Percentiles rank a stretch among this genome's conserved stretches.
Conservation (phyloP, 768 basidiomycete genomes). For the Suillus subalutaceus region DNA sequence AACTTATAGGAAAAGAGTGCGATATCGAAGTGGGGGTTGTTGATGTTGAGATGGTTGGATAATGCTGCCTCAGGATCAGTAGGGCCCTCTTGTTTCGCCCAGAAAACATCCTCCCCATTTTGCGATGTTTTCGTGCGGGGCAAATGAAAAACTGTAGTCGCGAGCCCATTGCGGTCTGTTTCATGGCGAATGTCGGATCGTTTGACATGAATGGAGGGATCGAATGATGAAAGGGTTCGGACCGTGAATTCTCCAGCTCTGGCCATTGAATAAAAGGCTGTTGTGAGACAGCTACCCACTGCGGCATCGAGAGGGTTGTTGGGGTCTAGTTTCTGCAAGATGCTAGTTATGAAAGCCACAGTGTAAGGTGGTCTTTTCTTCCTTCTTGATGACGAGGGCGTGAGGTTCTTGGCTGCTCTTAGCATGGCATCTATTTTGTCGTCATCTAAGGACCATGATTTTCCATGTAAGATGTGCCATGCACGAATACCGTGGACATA, state of each 20-base stretch:
- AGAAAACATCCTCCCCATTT: slow-evolving; percentile 37
- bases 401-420: too few species aligned
- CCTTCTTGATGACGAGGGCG: too few species aligned
- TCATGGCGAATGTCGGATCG: neutral
- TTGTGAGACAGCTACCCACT: slow-evolving; percentile 25
- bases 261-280: slow-evolving; percentile 37
- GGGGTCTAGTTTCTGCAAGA: too few species aligned
- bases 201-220: neutral
- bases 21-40: slow-evolving; percentile 21
- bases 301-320: too few species aligned
- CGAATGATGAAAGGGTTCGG: neutral
- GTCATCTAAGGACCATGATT: too few species aligned
- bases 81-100: slow-evolving; percentile 29
- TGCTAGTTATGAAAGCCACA: too few species aligned
- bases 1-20: slow-evolving; percentile 35
- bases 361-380: too few species aligned
- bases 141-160: slow-evolving; percentile 12
- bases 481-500: slow-evolving; percentile 22
- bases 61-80: slow-evolving; percentile 29
- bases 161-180: slow-evolving; percentile 27
- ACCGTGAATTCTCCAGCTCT: slow-evolving; percentile 43
- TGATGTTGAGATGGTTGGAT: slow-evolving; percentile 32
- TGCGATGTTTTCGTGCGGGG: slow-evolving; percentile 16
- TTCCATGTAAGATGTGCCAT: neutral
- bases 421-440: too few species aligned